phyloP scores from a whole-genome alignment of 2,329 filamentous ascomycete genomes.

The Colletotrichum spinosum region DNA sequence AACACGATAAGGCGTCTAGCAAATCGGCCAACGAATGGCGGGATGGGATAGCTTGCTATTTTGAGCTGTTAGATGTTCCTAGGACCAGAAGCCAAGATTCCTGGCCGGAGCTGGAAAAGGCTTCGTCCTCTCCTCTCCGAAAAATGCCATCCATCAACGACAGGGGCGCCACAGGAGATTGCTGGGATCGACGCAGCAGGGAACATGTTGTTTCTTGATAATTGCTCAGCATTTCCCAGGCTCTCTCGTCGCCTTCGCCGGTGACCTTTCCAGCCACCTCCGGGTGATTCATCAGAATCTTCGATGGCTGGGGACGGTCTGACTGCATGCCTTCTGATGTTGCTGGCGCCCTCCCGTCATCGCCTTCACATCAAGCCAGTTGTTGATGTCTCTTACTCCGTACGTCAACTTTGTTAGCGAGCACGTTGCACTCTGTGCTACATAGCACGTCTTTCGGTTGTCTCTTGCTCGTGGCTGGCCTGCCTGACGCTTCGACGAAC shows the following conservation, averaged over 20 bases:
- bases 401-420: no score
- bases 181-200: slow-evolving; percentile 32
- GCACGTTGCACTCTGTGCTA: no score
- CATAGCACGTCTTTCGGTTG: no score
- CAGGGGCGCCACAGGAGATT: slow-evolving; percentile 31
- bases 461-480: no score
- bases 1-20: no score
- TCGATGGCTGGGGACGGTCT: background rate
- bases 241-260: background rate
- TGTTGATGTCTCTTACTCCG: no score
- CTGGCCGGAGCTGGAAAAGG: slow-evolving; percentile 8
- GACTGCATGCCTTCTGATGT: no score
- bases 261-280: slow-evolving; percentile 17
- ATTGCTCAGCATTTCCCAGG: slow-evolving; percentile 27
- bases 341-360: no score
- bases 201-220: slow-evolving; percentile 32
- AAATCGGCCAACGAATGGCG: background rate
- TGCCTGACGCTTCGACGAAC: no score
- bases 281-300: slow-evolving; percentile 15
- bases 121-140: background rate
- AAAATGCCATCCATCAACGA: slow-evolving; percentile 24
- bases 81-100: slow-evolving; percentile 7
- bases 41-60: slow-evolving; percentile 26
- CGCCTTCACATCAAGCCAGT: no score
- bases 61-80: slow-evolving; percentile 17